Conservation (phyloP, 441 rosid genomes). For the Biscutella laevigata region DNA sequence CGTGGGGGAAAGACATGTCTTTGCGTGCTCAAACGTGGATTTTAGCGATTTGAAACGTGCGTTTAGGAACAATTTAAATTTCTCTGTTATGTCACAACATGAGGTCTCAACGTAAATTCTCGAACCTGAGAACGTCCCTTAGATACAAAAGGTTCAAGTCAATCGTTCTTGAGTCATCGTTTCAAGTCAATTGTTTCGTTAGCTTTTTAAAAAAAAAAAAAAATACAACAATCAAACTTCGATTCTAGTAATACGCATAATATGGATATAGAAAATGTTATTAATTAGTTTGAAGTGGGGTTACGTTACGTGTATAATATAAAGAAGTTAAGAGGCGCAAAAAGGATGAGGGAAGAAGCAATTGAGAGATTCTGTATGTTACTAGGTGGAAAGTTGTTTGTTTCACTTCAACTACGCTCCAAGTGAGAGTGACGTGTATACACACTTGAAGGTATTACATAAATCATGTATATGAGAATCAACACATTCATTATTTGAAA, state of each 20-base stretch:
- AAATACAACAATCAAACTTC: no score
- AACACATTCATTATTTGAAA: no score
- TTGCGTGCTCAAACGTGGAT: conserved; percentile 38
- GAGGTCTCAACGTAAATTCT: neutral
- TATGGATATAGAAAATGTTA: neutral
- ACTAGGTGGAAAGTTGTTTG: conserved; percentile 1
- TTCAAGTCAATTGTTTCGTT: neutral
- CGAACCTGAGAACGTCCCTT: neutral
- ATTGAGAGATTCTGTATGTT: neutral
- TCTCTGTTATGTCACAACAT: conserved; percentile 6
- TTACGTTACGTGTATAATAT: neutral
- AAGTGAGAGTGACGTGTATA: neutral
- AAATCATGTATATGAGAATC: no score
- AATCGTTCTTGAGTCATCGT: no score
- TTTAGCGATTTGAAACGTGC: conserved; percentile 42
- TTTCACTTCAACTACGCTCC: neutral
- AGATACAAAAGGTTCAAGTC: no score
- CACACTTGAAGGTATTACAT: neutral
- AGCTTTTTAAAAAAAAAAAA: no score
- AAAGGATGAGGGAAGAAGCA: neutral
- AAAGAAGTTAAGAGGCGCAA: neutral
- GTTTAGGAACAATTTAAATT: conserved; percentile 13
- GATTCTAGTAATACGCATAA: neutral
- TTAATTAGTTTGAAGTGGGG: neutral
- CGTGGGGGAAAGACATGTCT: conserved; percentile 25